Evolutionary conservation across 805 yeast species (phyloP), one percentile per base, ranked within the genome.

Genomic region (Ogataea neopini): DNA sequence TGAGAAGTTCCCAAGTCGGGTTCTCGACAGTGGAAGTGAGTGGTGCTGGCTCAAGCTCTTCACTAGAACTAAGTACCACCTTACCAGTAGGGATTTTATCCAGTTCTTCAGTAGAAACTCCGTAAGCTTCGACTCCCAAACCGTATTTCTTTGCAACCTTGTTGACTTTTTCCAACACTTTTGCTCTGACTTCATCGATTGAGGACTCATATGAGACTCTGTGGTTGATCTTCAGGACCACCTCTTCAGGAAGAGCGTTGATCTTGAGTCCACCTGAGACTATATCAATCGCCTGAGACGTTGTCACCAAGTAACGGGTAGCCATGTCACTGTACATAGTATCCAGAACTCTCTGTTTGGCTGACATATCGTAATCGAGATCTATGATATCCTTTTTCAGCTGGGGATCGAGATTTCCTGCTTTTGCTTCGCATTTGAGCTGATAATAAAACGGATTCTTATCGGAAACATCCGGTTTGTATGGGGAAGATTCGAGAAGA

Each of bases 191-290:
- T 23, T 34, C 37, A 23, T 34, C 37, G 20, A 34, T 19, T 10
- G 37, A 34, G 4, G 37, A 34, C 13, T 34, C 37, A 20, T 34
- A 34, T 14, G 37, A 17, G 23, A 34, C 15, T 8, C 37, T 8
- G 22, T 34, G 37, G 37, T 34, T 34, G 5, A 34, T 13, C 15
- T 34, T 34, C 22, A 34, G 10, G 9, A 34, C 14, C 4, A 34
- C 37, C 10, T 34, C 37, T 34, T 34, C 37, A 10, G 37, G 37
- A 34, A 34, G 37, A 5, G 37, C 37, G 22, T 34, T 34, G 20
- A 34, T 34, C 19, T 34, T 34, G 14, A 34, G 9, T 34, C 37
- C 37, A 13, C 37, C 37, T 9, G 23, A 17, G 23, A 34, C 18
- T n/a, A 34, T 34, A 14, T 34, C 37, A 13, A 34, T 34, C 3